A percentile compares a stretch with the other conserved stretches of the same genome.
phyloP scores from a whole-genome alignment of 306 rosid species.

The Prunus padus region DNA sequence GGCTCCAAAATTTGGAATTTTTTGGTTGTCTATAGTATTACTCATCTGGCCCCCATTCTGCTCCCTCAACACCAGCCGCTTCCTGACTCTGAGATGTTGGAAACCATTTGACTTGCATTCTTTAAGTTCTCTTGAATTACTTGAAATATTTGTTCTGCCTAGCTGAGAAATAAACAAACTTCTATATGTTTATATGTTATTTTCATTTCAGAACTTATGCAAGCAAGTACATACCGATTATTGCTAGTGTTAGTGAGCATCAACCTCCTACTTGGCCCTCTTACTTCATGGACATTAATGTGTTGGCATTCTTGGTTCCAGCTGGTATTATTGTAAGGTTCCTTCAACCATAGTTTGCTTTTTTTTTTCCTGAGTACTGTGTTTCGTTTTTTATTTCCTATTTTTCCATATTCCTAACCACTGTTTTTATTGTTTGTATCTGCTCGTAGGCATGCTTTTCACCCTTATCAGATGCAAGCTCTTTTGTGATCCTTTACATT shows the following conservation, averaged over 20 bases:
- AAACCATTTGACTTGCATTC: neutral
- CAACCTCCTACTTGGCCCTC: slow-evolving; percentile 99
- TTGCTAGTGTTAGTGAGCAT: slow-evolving; percentile 99
- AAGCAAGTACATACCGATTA: slow-evolving; percentile 99
- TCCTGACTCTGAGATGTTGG: slow-evolving; percentile 10
- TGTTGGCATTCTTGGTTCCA: slow-evolving; percentile 96
- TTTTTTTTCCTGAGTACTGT: neutral
- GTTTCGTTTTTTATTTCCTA: neutral
- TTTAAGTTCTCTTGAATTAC: neutral
- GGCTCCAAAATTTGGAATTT: neutral
- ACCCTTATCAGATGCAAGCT: slow-evolving; percentile 94
- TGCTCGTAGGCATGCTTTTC: slow-evolving; percentile 84
- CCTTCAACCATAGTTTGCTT: neutral
- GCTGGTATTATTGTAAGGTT: slow-evolving; percentile 88
- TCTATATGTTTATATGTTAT: slow-evolving; percentile 12
- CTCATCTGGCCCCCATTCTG: neutral
- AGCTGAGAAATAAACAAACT: neutral
- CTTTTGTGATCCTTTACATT: slow-evolving; percentile 83
- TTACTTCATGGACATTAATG: slow-evolving; percentile 98
- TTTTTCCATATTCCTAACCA: slow-evolving; percentile 13
- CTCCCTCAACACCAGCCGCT: neutral
- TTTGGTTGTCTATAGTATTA: neutral
- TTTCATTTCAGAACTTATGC: slow-evolving; percentile 83
- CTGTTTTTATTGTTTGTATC: slow-evolving; percentile 29
- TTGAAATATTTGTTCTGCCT: slow-evolving; percentile 7